A percentile compares a stretch with the other conserved stretches of the same genome.
Evolutionary conservation across 371 early-diverging fungal species (phyloP).

Genomic region (Mucor ambiguus): DNA sequence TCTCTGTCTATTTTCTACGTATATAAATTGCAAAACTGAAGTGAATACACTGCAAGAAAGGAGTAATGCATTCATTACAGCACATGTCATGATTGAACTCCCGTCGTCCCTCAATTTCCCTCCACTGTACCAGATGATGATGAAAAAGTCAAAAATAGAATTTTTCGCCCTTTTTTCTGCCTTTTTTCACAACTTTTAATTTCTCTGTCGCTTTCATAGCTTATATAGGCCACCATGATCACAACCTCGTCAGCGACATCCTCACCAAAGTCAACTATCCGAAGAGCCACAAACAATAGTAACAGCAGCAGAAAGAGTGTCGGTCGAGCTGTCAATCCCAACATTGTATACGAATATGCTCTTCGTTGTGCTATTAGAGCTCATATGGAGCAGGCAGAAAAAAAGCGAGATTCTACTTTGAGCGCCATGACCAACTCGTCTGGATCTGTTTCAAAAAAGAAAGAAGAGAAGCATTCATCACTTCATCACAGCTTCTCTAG

Average conservation of each 20-base stretch:
- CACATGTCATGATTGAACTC: background rate
- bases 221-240: background rate
- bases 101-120: background rate
- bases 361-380: conserved; percentile 38
- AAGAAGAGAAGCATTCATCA: conserved; percentile 10
- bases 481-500: conserved; percentile 24
- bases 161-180: background rate
- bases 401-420: conserved; percentile 6
- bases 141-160: conserved; percentile 8
- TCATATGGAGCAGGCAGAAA: conserved; percentile 25
- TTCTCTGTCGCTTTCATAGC: background rate
- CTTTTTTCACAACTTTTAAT: background rate
- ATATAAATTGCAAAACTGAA: background rate
- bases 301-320: conserved; percentile 13
- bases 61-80: background rate
- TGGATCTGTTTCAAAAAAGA: conserved; percentile 19
- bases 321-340: conserved; percentile 5
- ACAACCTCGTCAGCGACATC: background rate
- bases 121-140: background rate
- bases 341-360: conserved; percentile 30
- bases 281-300: conserved; percentile 10
- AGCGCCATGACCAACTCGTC: conserved; percentile 17
- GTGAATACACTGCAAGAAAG: too few species aligned
- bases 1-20: too few species aligned
- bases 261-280: conserved; percentile 1